Conservation (phyloP, 345 rosid genomes). For the Hevea brasiliensis region DNA sequence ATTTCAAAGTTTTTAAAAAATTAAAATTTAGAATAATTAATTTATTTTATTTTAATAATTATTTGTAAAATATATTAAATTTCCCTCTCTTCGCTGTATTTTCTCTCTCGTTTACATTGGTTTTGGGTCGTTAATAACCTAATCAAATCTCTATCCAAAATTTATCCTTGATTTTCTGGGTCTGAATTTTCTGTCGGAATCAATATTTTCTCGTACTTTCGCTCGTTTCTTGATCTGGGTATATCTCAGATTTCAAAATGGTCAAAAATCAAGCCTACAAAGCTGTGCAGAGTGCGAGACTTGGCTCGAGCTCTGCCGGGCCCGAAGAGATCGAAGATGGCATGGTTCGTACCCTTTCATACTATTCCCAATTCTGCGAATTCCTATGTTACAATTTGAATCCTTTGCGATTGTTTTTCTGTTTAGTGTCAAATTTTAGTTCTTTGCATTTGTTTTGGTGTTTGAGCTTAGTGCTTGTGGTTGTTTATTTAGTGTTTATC, state of each 20-base stretch:
- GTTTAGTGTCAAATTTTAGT: background rate
- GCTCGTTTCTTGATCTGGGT: constrained; percentile 14
- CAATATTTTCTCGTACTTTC: background rate
- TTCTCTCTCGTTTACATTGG: background rate
- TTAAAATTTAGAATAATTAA: too few species aligned
- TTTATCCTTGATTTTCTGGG: background rate
- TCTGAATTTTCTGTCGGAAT: background rate
- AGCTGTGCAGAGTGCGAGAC: constrained; percentile 94
- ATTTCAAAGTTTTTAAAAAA: too few species aligned
- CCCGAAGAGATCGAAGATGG: constrained; percentile 96
- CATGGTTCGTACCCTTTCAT: constrained; percentile 97
- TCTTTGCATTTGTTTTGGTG: background rate
- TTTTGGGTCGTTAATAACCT: constrained; percentile 22
- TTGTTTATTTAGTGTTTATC: too few species aligned
- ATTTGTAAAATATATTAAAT: too few species aligned
- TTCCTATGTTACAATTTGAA: background rate
- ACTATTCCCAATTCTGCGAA: constrained; percentile 15
- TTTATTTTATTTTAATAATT: too few species aligned
- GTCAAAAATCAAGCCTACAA: constrained; percentile 99
- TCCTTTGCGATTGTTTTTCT: background rate
- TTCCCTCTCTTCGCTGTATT: too few species aligned
- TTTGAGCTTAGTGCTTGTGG: background rate
- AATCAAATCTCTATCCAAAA: constrained; percentile 4
- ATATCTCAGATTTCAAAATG: constrained; percentile 42
- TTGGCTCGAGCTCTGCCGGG: constrained; percentile 78